These are phyloP conservation scores for Alternaria sp. DNA, from an alignment of 2,329 filamentous ascomycete genomes.

Conservation along the genomic window DNA sequence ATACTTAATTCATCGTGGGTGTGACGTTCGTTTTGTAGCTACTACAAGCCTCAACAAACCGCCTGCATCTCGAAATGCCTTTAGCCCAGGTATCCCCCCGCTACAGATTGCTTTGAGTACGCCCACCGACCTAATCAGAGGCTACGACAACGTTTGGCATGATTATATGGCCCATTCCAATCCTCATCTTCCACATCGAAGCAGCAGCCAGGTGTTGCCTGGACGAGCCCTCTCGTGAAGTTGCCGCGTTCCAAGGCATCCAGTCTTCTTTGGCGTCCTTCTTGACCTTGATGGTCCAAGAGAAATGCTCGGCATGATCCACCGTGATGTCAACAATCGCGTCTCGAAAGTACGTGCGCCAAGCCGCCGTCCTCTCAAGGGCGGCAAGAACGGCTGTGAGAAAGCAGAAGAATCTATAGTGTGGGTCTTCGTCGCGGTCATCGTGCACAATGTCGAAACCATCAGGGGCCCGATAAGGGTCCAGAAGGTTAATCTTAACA, in stretches of 20 bases:
- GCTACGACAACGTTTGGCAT: background rate
- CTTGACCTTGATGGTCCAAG: background rate
- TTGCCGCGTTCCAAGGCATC: background rate
- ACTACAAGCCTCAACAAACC: background rate
- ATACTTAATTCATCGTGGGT: background rate
- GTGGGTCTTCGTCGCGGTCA: background rate
- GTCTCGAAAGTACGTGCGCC: background rate
- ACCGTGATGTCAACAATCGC: background rate
- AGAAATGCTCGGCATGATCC: background rate
- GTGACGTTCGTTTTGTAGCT: background rate
- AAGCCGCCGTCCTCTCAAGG: background rate
- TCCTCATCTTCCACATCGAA: background rate
- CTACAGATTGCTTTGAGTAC: background rate
- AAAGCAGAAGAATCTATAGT: background rate
- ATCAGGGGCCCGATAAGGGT: background rate
- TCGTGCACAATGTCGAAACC: no score
- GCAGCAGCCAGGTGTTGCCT: background rate
- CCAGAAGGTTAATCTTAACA: background rate
- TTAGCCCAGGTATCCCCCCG: background rate
- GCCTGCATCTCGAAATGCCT: background rate
- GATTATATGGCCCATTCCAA: background rate
- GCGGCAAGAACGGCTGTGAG: background rate
- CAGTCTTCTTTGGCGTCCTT: background rate
- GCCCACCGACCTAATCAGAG: background rate
- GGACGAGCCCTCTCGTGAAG: background rate